These are phyloP conservation scores for Penicillium odoratum DNA, from an alignment of 495 filamentous ascomycete species.

Conservation along the genomic window DNA sequence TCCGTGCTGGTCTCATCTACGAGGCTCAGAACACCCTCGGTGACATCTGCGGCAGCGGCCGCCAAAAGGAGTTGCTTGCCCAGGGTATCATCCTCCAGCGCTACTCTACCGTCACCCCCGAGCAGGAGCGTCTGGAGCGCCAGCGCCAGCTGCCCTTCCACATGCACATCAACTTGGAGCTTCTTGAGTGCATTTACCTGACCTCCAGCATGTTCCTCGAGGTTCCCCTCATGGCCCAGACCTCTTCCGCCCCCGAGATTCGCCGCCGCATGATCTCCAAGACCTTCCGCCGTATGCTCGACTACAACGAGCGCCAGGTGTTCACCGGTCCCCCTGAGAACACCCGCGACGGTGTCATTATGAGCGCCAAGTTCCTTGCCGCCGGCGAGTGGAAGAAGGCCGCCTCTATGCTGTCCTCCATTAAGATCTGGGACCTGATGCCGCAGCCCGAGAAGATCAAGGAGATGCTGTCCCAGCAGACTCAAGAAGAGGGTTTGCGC, in stretches of 20 bases:
- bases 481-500: slow-evolving; percentile 95
- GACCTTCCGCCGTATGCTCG: slow-evolving; percentile 97
- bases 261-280: slow-evolving; percentile 99
- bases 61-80: slow-evolving; percentile 96
- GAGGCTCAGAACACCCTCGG: slow-evolving; percentile 95
- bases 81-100: slow-evolving; percentile 98
- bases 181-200: slow-evolving; percentile 97
- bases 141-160: slow-evolving; percentile 98
- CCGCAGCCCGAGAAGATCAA: slow-evolving; percentile 84
- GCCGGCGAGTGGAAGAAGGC: slow-evolving; percentile 98
- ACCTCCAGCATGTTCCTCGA: slow-evolving; percentile 98
- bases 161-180: slow-evolving; percentile 99
- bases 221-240: slow-evolving; percentile 94
- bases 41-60: slow-evolving; percentile 94
- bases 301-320: slow-evolving; percentile 98
- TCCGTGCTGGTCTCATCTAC: slow-evolving; percentile 94
- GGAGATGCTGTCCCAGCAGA: slow-evolving; percentile 93
- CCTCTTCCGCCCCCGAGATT: slow-evolving; percentile 92
- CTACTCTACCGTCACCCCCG: slow-evolving; percentile 89
- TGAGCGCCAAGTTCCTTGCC: slow-evolving; percentile 92
- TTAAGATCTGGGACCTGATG: slow-evolving; percentile 99
- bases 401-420: slow-evolving; percentile 85
- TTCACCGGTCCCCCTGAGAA: slow-evolving; percentile 99
- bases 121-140: slow-evolving; percentile 94
- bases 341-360: slow-evolving; percentile 98